Percentiles rank a stretch among this genome's conserved stretches.
phyloP scores from a whole-genome alignment of 2,329 filamentous ascomycete species.

The Leptographium wingfieldii region DNA sequence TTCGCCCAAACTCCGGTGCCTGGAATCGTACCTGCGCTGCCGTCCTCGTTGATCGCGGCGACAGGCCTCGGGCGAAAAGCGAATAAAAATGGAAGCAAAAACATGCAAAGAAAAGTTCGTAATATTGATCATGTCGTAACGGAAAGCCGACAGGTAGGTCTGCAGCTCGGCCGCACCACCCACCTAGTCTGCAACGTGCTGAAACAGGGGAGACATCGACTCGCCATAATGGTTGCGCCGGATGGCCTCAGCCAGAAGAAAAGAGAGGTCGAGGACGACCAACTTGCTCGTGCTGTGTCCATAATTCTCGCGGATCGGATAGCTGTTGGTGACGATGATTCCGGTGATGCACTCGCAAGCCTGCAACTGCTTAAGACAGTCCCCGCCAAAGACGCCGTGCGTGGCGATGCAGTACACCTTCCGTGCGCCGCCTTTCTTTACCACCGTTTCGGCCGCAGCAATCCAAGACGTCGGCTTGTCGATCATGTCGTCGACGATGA shows the following conservation, averaged over 20 bases:
- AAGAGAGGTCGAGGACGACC: slow-evolving; percentile 78
- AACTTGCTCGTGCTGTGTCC: slow-evolving; percentile 65
- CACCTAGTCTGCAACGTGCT: slow-evolving; percentile 44
- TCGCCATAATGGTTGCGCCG: slow-evolving; percentile 94
- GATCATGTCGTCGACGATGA: slow-evolving; percentile 98
- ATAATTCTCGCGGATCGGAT: slow-evolving; percentile 72
- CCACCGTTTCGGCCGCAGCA: slow-evolving; percentile 88
- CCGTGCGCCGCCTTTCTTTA: slow-evolving; percentile 81
- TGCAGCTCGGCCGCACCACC: background rate
- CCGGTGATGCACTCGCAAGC: slow-evolving; percentile 86
- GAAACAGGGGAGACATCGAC: slow-evolving; percentile 58
- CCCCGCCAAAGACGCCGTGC: slow-evolving; percentile 84
- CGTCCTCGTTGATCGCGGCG: background rate
- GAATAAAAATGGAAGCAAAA: background rate
- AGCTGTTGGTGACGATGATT: slow-evolving; percentile 94
- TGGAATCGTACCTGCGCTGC: background rate
- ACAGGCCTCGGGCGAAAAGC: background rate
- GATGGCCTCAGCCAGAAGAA: slow-evolving; percentile 81
- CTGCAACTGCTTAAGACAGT: slow-evolving; percentile 81
- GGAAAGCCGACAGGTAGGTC: background rate
- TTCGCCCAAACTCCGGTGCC: slow-evolving; percentile 3
- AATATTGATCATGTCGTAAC: background rate
- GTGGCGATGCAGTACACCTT: slow-evolving; percentile 97
- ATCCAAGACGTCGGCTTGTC: slow-evolving; percentile 97
- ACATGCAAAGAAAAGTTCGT: background rate